Conservation (phyloP, 202 grass and related monocot species). For the Schoenoplectus tabernaemontani region DNA sequence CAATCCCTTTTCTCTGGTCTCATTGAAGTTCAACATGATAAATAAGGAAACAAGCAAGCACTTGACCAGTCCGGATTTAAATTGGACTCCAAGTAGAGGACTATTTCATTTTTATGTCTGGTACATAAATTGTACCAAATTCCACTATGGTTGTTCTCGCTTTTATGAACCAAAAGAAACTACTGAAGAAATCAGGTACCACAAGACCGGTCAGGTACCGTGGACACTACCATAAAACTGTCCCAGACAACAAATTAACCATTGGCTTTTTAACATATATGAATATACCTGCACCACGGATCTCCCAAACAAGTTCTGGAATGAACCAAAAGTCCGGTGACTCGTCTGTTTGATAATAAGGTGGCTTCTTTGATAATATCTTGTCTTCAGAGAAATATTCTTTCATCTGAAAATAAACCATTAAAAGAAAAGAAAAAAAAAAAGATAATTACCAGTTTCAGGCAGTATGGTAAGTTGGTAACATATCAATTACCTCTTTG, state of each 20-base stretch:
- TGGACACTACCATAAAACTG: background rate
- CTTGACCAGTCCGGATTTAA: background rate
- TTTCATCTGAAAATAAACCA: slow-evolving; percentile 51
- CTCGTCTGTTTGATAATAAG: slow-evolving; percentile 87
- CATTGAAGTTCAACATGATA: too few relatives aligned
- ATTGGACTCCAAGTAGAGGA: too few relatives aligned
- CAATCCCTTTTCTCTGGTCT: too few relatives aligned
- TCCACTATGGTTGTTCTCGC: background rate
- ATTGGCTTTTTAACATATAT: slow-evolving; percentile 4
- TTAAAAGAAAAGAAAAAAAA: background rate
- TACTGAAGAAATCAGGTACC: background rate
- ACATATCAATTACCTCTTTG: slow-evolving; percentile 47
- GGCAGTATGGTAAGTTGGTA: background rate
- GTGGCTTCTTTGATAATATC: slow-evolving; percentile 75
- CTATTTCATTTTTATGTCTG: background rate
- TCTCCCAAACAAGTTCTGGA: slow-evolving; percentile 82
- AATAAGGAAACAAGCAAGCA: background rate
- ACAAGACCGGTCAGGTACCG: background rate
- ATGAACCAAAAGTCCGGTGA: slow-evolving; percentile 67
- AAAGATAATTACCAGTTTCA: background rate
- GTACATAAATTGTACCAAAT: slow-evolving; percentile 3
- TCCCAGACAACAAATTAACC: background rate
- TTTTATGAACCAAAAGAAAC: background rate
- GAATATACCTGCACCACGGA: slow-evolving; percentile 71
- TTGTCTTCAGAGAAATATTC: slow-evolving; percentile 67